A percentile compares a stretch with the other conserved stretches of the same genome.
These are phyloP conservation scores for Apiospora phragmitis DNA, from an alignment of 2,329 filamentous ascomycete species.

Conservation along the genomic window DNA sequence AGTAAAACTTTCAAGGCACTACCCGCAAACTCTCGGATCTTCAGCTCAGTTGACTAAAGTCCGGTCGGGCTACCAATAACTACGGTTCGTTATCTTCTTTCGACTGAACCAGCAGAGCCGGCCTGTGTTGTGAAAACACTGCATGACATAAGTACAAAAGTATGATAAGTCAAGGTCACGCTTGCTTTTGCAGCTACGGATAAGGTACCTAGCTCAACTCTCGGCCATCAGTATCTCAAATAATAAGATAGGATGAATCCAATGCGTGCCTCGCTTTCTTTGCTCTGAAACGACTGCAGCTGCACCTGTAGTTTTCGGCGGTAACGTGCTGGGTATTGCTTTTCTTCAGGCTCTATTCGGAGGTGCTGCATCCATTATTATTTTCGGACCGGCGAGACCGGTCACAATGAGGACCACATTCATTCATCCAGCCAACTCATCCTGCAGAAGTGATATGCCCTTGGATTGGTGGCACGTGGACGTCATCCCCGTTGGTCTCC, in stretches of 20 bases:
- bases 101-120: not conserved
- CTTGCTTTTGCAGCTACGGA: not conserved
- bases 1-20: not conserved
- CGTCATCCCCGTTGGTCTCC: not conserved
- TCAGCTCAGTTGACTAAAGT: not conserved
- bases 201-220: not conserved
- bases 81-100: not conserved
- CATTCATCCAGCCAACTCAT: not conserved
- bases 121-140: not conserved
- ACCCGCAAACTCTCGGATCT: slow-evolving; percentile 1
- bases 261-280: not conserved
- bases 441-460: not conserved
- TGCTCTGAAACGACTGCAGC: not conserved
- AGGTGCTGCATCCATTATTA: slow-evolving; percentile 6
- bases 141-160: slow-evolving; percentile 2
- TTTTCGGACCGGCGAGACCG: not conserved
- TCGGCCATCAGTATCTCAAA: not conserved
- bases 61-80: not conserved
- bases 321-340: not conserved
- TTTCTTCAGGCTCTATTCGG: not conserved
- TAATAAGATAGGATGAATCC: not conserved
- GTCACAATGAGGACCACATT: not conserved
- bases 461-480: not conserved
- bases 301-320: not conserved
- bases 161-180: not conserved